phyloP scores from a whole-genome alignment of 2,329 filamentous ascomycete genomes.

The Clarireedia homoeocarpa region DNA sequence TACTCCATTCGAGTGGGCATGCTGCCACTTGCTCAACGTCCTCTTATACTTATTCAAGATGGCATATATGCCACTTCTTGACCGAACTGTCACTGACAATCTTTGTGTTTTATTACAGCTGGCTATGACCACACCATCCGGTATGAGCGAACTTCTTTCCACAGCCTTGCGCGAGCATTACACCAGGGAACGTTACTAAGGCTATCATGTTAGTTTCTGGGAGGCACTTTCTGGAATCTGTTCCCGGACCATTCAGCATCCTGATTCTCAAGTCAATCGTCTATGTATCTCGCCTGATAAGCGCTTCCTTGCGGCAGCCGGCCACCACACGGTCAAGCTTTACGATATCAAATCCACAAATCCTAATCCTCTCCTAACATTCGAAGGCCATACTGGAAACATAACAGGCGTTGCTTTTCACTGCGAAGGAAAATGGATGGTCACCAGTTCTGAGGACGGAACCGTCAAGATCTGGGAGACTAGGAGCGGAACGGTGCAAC shows the following conservation, averaged over 20 bases:
- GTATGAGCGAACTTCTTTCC: slow-evolving; percentile 33
- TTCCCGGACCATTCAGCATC: slow-evolving; percentile 94
- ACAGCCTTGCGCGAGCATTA: not conserved
- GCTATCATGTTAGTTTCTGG: slow-evolving; percentile 67
- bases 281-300: slow-evolving; percentile 98
- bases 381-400: slow-evolving; percentile 93
- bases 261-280: slow-evolving; percentile 96
- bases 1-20: not conserved
- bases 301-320: slow-evolving; percentile 73
- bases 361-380: slow-evolving; percentile 83
- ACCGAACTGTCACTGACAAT: slow-evolving; percentile 17
- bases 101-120: slow-evolving; percentile 36
- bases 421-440: slow-evolving; percentile 99
- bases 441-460: slow-evolving; percentile 94
- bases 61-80: not conserved
- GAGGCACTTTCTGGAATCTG: slow-evolving; percentile 96
- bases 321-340: slow-evolving; percentile 82
- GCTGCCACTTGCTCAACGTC: not conserved
- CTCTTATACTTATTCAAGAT: not conserved
- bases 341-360: slow-evolving; percentile 99
- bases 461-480: slow-evolving; percentile 31
- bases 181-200: slow-evolving; percentile 10
- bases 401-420: slow-evolving; percentile 96
- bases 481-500: slow-evolving; percentile 52
- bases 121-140: slow-evolving; percentile 71